Percentiles rank a stretch among this genome's conserved stretches.
Conservation (phyloP, 2,329 filamentous ascomycete genomes). For the Anisogramma anomala region DNA sequence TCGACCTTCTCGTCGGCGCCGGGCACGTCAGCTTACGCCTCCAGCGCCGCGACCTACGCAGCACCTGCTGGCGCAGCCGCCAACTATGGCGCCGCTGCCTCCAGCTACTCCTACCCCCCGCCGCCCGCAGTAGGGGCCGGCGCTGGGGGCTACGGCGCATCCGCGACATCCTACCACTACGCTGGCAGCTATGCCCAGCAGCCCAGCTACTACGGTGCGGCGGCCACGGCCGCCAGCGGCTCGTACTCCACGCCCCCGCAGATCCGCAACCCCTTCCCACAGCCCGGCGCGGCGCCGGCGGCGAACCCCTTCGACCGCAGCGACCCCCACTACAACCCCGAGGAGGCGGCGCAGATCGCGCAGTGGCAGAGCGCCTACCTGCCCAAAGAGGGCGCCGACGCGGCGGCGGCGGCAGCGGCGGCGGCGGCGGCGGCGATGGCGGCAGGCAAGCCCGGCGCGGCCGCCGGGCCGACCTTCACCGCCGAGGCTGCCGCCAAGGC, state of each 20-base stretch:
- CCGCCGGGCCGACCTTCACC: constrained; percentile 22
- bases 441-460: constrained; percentile 19
- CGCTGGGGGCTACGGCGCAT: constrained; percentile 20
- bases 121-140: constrained; percentile 26
- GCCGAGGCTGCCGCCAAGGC: constrained; percentile 24
- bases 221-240: constrained; percentile 20
- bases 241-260: constrained; percentile 48
- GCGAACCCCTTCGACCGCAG: constrained; percentile 17
- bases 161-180: constrained; percentile 14
- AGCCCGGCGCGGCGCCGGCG: constrained; percentile 34
- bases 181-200: constrained; percentile 25
- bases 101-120: constrained; percentile 19
- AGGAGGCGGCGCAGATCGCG: constrained; percentile 82
- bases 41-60: constrained; percentile 23
- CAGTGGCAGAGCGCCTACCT: constrained; percentile 91
- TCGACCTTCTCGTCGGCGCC: constrained; percentile 38
- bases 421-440: constrained; percentile 17
- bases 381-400: constrained; percentile 41
- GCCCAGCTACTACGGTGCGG: constrained; percentile 30
- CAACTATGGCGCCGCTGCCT: constrained; percentile 32
- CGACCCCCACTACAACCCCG: constrained; percentile 50
- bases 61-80: constrained; percentile 25
- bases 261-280: constrained; percentile 72
- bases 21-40: constrained; percentile 21
- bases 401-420: constrained; percentile 16